Conservation (phyloP, 2,329 filamentous ascomycete genomes). For the Penicillium freii region DNA sequence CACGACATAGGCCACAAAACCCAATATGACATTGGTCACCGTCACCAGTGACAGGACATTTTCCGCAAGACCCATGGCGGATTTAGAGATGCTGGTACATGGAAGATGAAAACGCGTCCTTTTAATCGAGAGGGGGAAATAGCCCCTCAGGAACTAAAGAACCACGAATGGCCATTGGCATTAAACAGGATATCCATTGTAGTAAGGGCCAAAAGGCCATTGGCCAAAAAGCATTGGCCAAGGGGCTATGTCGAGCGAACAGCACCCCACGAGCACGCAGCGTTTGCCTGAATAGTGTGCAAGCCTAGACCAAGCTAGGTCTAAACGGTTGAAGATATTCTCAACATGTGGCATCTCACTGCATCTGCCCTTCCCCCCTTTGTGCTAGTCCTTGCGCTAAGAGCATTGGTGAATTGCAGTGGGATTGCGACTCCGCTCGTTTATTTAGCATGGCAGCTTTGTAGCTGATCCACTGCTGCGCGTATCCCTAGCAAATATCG, state of each 20-base stretch:
- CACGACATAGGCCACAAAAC: constrained; percentile 24
- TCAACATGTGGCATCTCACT: background rate
- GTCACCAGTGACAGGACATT: constrained; percentile 29
- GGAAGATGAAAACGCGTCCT: background rate
- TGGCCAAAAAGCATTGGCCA: constrained; percentile 5
- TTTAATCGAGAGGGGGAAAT: background rate
- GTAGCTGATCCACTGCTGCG: background rate
- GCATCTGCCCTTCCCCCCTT: background rate
- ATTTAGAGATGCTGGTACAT: constrained; percentile 10
- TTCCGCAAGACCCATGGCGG: constrained; percentile 28
- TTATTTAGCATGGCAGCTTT: background rate
- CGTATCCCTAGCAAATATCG: background rate
- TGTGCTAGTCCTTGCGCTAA: background rate
- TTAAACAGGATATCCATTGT: constrained; percentile 6
- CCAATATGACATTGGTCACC: constrained; percentile 24
- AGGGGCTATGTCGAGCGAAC: constrained; percentile 3
- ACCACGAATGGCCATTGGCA: background rate
- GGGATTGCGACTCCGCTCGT: background rate
- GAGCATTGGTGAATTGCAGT: background rate
- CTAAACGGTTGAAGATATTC: background rate
- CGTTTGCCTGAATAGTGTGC: background rate
- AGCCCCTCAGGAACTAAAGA: background rate
- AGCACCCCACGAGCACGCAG: background rate
- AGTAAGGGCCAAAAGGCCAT: constrained; percentile 15
- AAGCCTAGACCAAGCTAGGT: background rate